These are phyloP conservation scores for Mytilinidion resinicola DNA, from an alignment of 495 filamentous ascomycete species.

Conservation along the genomic window DNA sequence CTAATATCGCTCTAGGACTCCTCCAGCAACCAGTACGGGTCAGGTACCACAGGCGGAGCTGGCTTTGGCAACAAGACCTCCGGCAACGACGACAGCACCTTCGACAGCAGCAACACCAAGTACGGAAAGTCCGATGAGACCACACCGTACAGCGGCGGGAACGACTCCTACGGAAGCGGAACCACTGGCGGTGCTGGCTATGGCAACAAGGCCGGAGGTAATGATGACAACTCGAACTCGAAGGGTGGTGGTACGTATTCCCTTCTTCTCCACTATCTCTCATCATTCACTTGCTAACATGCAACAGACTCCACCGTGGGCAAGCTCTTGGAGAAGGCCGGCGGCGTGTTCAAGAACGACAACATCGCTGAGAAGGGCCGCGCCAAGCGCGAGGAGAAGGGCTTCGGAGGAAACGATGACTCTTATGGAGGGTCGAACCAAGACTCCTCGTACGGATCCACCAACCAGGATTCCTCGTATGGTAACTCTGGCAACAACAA, in stretches of 20 bases:
- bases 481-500: too few relatives aligned
- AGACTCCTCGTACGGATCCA: not conserved
- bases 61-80: conserved; percentile 28
- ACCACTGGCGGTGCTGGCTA: conserved; percentile 30
- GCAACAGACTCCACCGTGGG: conserved; percentile 37
- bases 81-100: not conserved
- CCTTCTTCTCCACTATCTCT: not conserved
- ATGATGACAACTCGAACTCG: conserved; percentile 9
- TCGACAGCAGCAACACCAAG: conserved; percentile 17
- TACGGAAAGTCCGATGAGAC: conserved; percentile 20
- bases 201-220: conserved; percentile 35
- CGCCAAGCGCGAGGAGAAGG: conserved; percentile 36
- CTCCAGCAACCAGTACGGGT: conserved; percentile 18
- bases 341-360: conserved; percentile 36
- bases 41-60: conserved; percentile 21
- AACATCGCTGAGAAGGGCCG: conserved; percentile 32
- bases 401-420: conserved; percentile 11
- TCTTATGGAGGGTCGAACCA: not conserved
- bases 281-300: not conserved
- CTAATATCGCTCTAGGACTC: not conserved
- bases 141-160: conserved; percentile 9
- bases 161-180: conserved; percentile 28
- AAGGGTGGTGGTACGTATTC: conserved; percentile 17
- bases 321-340: conserved; percentile 44
- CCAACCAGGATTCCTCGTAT: too few relatives aligned